Conservation (phyloP, 2,329 filamentous ascomycete species). For the Alternaria triticimaculans region DNA sequence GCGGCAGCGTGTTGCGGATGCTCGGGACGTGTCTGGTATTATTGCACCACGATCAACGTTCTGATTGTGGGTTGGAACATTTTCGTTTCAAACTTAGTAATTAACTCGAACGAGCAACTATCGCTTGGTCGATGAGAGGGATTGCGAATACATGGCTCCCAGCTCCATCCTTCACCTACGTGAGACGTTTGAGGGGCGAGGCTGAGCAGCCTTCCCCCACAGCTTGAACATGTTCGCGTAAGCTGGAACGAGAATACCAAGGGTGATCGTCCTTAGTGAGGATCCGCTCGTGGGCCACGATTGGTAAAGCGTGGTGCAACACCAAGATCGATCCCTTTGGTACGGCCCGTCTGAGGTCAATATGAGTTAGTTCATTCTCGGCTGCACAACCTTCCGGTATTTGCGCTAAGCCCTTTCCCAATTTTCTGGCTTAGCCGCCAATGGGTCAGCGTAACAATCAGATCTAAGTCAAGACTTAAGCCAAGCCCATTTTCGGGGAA, state of each 20-base stretch:
- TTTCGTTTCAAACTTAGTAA: background rate
- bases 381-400: background rate
- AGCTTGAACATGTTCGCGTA: background rate
- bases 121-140: background rate
- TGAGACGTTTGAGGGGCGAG: background rate
- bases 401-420: background rate
- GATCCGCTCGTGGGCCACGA: background rate
- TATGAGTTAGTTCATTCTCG: background rate
- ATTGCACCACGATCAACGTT: background rate
- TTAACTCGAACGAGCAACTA: background rate
- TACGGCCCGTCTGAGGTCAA: background rate
- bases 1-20: background rate
- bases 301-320: background rate
- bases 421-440: background rate
- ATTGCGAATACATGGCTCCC: background rate
- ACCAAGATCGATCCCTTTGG: background rate
- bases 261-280: background rate
- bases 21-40: background rate
- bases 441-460: background rate
- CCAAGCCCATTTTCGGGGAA: background rate
- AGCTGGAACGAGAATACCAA: background rate
- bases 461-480: background rate
- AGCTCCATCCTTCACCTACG: background rate
- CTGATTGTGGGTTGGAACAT: background rate
- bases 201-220: background rate